Evolutionary conservation across 2,329 filamentous ascomycete genomes (phyloP), one percentile per base, ranked within the genome.

Genomic region (Colletotrichum liaoningense): DNA sequence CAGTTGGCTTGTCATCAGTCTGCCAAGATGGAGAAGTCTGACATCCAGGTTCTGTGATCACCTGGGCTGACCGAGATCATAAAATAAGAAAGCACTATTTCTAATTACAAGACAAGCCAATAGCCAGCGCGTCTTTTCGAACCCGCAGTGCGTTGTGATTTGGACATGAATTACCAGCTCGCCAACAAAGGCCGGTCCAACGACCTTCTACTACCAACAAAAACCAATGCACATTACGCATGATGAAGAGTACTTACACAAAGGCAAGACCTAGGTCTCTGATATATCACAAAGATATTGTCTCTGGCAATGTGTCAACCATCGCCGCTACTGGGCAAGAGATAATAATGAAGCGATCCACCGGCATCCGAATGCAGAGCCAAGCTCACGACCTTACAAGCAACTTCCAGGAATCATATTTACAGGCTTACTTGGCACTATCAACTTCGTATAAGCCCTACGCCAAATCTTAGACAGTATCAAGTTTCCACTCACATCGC

Each of bases 71-170:
- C 16, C 42, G 16, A 46, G 42, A 46, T n/a, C 0, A 3, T n/a
- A 7, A n/a, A 8, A 46, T 0, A 2, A 19, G 3, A n/a, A 7
- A 46, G 19, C 3, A n/a, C 7, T 19, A 16, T 8, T 1, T 3
- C 4, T 2, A 46, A 9, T n/a, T n/a, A 3, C 0, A 19, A n/a
- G 19, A n/a, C 6, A n/a, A 49, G 42, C 5, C 14, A 16, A 49
- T 7, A n/a, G 19, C 3, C 42, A 49, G 19, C 6, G 19, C 42
- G 42, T 8, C 19, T 4, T 8, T n/a, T 49, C 8, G 16, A 49
- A 49, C 2, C 1, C 8, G 3, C 5, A 8, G 3, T n/a, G 42
- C 42, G 19, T 49, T 9, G 42, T 49, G 19, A 19, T 9, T 5
- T 49, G 3, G 6, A 49, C 16, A 49, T 42, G 14, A 19, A 6